These are phyloP conservation scores for Cichorium intybus DNA, from an alignment of 140 eudicot species.

Conservation along the genomic window DNA sequence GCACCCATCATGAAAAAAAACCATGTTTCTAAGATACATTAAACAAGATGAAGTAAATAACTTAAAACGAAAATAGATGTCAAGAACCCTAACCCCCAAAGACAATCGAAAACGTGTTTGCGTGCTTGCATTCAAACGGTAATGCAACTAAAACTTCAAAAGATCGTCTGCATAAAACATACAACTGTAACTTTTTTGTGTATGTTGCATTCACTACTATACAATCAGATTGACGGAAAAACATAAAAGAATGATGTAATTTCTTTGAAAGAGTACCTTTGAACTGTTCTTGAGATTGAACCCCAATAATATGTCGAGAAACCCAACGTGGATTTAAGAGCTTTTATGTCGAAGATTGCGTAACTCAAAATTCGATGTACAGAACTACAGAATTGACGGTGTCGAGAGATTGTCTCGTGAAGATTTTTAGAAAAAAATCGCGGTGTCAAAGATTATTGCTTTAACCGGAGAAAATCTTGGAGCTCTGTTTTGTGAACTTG, in stretches of 20 bases:
- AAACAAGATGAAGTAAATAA: slow-evolving; percentile 4
- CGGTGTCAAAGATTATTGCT: slow-evolving; percentile 12
- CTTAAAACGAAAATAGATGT: slow-evolving; percentile 14
- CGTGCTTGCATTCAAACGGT: slow-evolving; percentile 19
- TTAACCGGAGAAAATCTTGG: slow-evolving; percentile 9
- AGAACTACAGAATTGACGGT: no score
- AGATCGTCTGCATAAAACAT: slow-evolving; percentile 11
- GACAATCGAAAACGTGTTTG: slow-evolving; percentile 17
- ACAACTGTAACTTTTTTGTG: slow-evolving; percentile 6
- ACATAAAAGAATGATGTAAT: neutral
- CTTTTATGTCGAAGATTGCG: slow-evolving; percentile 12
- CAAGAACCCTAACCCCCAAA: slow-evolving; percentile 23
- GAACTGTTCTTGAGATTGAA: slow-evolving; percentile 20
- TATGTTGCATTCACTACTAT: neutral
- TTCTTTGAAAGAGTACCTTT: slow-evolving; percentile 16
- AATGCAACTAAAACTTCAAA: neutral
- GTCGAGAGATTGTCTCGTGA: neutral
- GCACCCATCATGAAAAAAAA: slow-evolving; percentile 18
- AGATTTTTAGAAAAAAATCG: slow-evolving; percentile 5
- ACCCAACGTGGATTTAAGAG: slow-evolving; percentile 30
- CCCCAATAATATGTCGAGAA: slow-evolving; percentile 21
- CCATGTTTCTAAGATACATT: neutral
- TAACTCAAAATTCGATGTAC: neutral
- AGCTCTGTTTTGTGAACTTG: slow-evolving; percentile 8
- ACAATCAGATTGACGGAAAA: neutral